phyloP scores from a whole-genome alignment of 257 asterid genomes.

The Solanum chiquidenum region DNA sequence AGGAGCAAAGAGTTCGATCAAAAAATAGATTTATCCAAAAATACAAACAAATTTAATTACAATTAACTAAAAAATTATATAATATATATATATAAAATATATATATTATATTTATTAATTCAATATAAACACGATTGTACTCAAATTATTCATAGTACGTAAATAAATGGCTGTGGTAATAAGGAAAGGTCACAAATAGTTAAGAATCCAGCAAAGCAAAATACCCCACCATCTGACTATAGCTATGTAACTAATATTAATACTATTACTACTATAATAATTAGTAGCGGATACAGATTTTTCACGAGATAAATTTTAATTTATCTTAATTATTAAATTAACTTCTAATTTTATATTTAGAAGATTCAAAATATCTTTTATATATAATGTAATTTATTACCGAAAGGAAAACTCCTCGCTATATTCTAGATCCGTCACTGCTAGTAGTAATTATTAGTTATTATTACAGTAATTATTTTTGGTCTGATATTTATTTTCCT shows the following conservation, averaged over 20 bases:
- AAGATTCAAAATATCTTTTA: no score
- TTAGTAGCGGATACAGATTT: no score
- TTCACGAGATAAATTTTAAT: background rate
- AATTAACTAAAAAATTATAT: background rate
- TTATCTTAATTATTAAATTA: no score
- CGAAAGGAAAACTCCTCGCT: background rate
- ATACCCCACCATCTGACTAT: background rate
- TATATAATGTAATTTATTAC: no score
- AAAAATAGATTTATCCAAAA: background rate
- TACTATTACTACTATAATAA: background rate
- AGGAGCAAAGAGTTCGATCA: background rate
- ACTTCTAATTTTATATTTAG: no score
- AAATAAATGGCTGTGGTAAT: background rate
- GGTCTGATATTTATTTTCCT: background rate
- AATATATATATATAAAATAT: background rate
- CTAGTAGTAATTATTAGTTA: background rate
- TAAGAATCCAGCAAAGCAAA: conserved; percentile 1
- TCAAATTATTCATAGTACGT: background rate
- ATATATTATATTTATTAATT: background rate
- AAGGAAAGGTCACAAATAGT: background rate
- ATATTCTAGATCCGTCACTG: background rate
- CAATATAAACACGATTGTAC: background rate
- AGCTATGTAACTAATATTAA: background rate
- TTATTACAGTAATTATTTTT: background rate
- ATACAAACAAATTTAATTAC: background rate